Conservation (phyloP, 73 alveolate species). For the Paramecium caudatum region DNA sequence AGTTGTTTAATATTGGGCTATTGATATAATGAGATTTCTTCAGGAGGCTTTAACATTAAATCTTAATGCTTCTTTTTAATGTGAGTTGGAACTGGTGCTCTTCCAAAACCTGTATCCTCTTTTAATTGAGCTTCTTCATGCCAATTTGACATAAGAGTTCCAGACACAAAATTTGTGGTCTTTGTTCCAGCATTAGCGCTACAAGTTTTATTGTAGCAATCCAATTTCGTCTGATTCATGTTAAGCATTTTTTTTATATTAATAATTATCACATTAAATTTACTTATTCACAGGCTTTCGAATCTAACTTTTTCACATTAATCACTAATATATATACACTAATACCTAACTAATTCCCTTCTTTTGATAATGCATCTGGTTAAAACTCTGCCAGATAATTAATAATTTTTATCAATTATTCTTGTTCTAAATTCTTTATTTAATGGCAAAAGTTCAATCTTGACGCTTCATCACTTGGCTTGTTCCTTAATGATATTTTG, state of each 20-base stretch:
- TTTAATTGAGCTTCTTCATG: constrained; percentile 91
- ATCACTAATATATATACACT: constrained; percentile 27
- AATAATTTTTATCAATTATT: constrained; percentile 12
- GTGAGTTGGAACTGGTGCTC: constrained; percentile 69
- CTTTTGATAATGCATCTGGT: constrained; percentile 19
- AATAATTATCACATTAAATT: not conserved
- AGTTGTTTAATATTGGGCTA: not conserved
- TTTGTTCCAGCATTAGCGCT: constrained; percentile 73
- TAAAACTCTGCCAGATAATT: constrained; percentile 9
- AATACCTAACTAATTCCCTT: constrained; percentile 13
- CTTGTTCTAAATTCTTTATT: constrained; percentile 27
- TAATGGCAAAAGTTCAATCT: constrained; percentile 13
- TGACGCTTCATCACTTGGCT: constrained; percentile 40
- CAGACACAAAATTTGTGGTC: constrained; percentile 54
- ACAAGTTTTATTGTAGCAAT: constrained; percentile 82
- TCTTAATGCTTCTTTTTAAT: constrained; percentile 49
- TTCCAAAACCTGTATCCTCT: constrained; percentile 92
- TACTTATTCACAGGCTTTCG: constrained; percentile 24
- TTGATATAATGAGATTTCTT: constrained; percentile 17
- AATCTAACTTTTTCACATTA: constrained; percentile 32
- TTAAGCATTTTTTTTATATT: constrained; percentile 77
- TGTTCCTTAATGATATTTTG: not conserved
- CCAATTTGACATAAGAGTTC: constrained; percentile 94
- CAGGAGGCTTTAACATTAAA: constrained; percentile 33
- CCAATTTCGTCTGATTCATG: constrained; percentile 77